Percentiles rank a stretch among this genome's conserved stretches.
These are phyloP conservation scores for Botrytis medusae DNA, from an alignment of 2,329 filamentous ascomycete species.

Conservation along the genomic window DNA sequence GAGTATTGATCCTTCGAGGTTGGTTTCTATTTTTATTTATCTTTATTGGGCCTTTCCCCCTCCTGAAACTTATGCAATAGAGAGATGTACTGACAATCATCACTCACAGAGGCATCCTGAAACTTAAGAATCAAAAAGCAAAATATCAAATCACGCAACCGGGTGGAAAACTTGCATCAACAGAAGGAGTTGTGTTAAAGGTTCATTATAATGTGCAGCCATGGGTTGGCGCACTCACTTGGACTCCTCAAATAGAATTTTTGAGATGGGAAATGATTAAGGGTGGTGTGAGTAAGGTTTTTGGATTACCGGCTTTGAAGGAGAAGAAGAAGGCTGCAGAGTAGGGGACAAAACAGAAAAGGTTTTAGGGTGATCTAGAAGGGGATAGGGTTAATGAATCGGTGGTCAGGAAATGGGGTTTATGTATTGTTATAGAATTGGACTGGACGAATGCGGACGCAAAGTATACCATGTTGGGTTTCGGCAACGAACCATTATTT, in stretches of 20 bases:
- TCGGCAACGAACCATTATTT: not conserved
- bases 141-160: slow-evolving; percentile 98
- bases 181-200: slow-evolving; percentile 71
- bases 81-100: not conserved
- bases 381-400: not conserved
- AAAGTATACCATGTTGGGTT: not conserved
- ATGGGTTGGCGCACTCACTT: slow-evolving; percentile 86
- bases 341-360: not conserved
- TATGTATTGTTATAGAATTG: slow-evolving; percentile 2
- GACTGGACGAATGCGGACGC: not conserved
- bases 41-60: not conserved
- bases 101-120: slow-evolving; percentile 63
- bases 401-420: not conserved
- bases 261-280: slow-evolving; percentile 65
- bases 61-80: not conserved
- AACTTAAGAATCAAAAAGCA: slow-evolving; percentile 79
- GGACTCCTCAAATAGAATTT: slow-evolving; percentile 60
- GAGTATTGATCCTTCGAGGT: slow-evolving; percentile 49
- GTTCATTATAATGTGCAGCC: slow-evolving; percentile 97
- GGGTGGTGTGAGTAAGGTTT: slow-evolving; percentile 63
- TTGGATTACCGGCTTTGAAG: slow-evolving; percentile 65
- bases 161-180: slow-evolving; percentile 71
- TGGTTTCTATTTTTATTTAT: slow-evolving; percentile 13
- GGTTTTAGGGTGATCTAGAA: not conserved
- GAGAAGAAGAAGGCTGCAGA: slow-evolving; percentile 28